Conservation (phyloP, 495 filamentous ascomycete species). For the Halenospora varia region DNA sequence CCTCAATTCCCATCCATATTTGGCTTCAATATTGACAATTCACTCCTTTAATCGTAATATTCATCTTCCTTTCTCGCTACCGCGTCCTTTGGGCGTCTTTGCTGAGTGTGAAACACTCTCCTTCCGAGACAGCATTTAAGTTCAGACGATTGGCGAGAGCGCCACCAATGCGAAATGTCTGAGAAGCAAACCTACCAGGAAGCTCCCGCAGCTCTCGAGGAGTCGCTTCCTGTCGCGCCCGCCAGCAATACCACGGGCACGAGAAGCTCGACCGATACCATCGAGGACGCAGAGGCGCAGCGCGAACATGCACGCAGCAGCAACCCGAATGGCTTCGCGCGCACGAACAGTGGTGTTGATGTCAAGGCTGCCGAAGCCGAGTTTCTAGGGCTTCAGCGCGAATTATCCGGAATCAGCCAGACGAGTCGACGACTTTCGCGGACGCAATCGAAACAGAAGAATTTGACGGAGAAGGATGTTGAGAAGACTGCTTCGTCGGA, state of each 20-base stretch:
- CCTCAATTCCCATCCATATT: background rate
- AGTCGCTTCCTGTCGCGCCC: constrained; percentile 9
- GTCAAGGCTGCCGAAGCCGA: constrained; percentile 71
- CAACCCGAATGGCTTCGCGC: constrained; percentile 49
- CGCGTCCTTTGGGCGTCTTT: background rate
- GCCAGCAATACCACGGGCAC: background rate
- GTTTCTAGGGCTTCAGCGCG: constrained; percentile 68
- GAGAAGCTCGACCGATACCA: constrained; percentile 9
- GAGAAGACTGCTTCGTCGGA: constrained; percentile 45
- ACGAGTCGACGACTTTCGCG: constrained; percentile 44
- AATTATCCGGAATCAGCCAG: constrained; percentile 64
- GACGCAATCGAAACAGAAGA: constrained; percentile 20
- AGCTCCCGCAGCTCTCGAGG: constrained; percentile 9
- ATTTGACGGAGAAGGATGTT: constrained; percentile 35
- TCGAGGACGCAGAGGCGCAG: constrained; percentile 9
- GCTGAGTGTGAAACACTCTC: background rate
- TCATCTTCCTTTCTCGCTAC: background rate
- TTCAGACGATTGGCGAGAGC: constrained; percentile 12
- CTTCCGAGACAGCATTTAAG: background rate
- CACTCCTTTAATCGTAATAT: background rate
- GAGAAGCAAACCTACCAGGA: constrained; percentile 1
- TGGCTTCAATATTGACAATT: background rate
- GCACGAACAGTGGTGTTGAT: constrained; percentile 51
- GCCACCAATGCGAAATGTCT: constrained; percentile 11
- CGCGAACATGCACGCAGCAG: constrained; percentile 16